Evolutionary conservation across 352 stramenopile genomes (phyloP), one percentile per base, ranked within the genome.

Genomic region (Blastocystis sp.): DNA sequence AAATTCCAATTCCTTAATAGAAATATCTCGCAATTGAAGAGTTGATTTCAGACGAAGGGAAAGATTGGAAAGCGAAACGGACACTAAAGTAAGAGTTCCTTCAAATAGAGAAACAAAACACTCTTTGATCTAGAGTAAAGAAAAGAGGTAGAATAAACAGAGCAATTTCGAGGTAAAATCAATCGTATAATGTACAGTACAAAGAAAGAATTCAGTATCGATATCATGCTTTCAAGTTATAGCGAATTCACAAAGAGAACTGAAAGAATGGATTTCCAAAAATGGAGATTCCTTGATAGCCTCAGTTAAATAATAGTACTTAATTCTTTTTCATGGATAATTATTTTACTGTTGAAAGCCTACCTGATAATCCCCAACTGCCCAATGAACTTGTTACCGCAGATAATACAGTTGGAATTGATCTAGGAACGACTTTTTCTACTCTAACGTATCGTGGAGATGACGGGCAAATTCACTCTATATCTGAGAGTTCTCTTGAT

Each of bases 391-490:
- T 59, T n/a, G 50, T n/a, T n/a, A 59, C 50, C 20, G 50, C 13
- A n/a, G 13, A 59, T 59, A 59, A 59, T n/a, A 59, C 93, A 11
- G 93, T 94, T 76, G 93, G 93, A 90, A 95, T 95, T 90, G 93
- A 95, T 91, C 76, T 95, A 63, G 93, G 93, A 56, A 95, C 93
- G 26, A 95, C 93, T 56, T 94, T 94, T 90, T 93, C 90, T 53
- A 59, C 50, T n/a, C 13, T 59, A 13, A n/a, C 50, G 20, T 59
- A 59, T n/a, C 98, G 96, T 91, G 96, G 98, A 79, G 95, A 95
- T 90, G 98, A 98, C 90, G 94, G 95, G 81, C 96, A 97, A 90
- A 96, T 99, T 55, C 97, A 98, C 91, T 16, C 68, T n/a, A 97
- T 99, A 91, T 98, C 97, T 90, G 94, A 96, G 62, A 99, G 95